Conservation (phyloP, 2,329 filamentous ascomycete genomes). For the Truncatella angustata region DNA sequence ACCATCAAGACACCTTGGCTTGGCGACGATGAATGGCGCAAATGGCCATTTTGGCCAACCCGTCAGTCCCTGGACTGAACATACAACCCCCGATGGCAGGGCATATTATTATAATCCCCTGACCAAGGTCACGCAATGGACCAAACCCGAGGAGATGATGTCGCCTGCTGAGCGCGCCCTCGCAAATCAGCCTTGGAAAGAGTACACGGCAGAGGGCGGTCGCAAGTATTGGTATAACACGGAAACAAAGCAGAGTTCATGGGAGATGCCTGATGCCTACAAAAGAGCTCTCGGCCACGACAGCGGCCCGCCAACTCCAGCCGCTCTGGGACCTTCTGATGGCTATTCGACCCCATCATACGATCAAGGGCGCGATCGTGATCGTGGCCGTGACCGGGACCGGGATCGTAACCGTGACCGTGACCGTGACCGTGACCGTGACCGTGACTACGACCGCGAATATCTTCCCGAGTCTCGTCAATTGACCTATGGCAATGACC, state of each 20-base stretch:
- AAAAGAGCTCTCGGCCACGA: slow-evolving; percentile 69
- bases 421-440: too few relatives aligned
- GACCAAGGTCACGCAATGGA: slow-evolving; percentile 91
- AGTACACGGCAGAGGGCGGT: slow-evolving; percentile 83
- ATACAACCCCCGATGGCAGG: slow-evolving; percentile 76
- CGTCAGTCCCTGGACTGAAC: slow-evolving; percentile 81
- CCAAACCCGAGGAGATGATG: slow-evolving; percentile 89
- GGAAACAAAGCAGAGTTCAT: slow-evolving; percentile 87
- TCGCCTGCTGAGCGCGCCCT: slow-evolving; percentile 78
- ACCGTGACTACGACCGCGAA: too few relatives aligned
- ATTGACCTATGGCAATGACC: slow-evolving; percentile 55
- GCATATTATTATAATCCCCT: slow-evolving; percentile 87
- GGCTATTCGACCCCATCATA: slow-evolving; percentile 26
- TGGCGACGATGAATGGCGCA: slow-evolving; percentile 58
- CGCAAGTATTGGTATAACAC: slow-evolving; percentile 95
- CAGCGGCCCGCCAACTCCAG: slow-evolving; percentile 40
- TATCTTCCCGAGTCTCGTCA: slow-evolving; percentile 59
- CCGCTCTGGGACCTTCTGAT: slow-evolving; percentile 36
- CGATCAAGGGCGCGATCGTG: slow-evolving; percentile 34
- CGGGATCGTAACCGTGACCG: too few relatives aligned
- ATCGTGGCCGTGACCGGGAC: too few relatives aligned
- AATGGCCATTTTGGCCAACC: slow-evolving; percentile 47
- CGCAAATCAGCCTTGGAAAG: slow-evolving; percentile 84
- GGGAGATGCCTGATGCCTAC: slow-evolving; percentile 88
- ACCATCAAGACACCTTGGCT: too few relatives aligned